A percentile compares a stretch with the other conserved stretches of the same genome.
Conservation (phyloP, 2,329 filamentous ascomycete genomes). For the Trichoderma atroviride region DNA sequence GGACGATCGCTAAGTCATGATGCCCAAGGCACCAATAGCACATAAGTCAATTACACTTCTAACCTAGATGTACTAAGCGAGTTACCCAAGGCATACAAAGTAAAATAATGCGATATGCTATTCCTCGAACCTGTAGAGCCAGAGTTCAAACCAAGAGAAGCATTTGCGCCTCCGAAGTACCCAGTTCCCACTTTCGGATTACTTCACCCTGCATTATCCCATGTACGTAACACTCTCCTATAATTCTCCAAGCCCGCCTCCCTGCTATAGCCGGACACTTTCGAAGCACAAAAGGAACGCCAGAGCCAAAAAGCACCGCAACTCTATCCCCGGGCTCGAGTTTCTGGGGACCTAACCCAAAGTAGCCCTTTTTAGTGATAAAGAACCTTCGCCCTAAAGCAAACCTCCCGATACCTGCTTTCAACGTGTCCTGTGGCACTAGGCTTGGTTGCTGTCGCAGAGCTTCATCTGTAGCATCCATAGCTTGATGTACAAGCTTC, state of each 20-base stretch:
- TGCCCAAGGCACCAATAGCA: too few species aligned
- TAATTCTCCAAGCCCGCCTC: not conserved
- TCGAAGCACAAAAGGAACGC: constrained; percentile 8
- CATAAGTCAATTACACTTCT: too few species aligned
- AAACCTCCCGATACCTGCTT: constrained; percentile 4
- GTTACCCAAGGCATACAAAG: too few species aligned
- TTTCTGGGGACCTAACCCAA: constrained; percentile 6
- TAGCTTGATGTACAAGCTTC: not conserved
- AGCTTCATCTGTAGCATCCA: not conserved
- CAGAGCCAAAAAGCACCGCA: not conserved
- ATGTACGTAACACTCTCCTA: constrained; percentile 10
- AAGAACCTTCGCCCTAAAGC: constrained; percentile 3
- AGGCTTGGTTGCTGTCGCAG: not conserved
- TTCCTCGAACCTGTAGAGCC: not conserved
- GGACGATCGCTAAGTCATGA: too few species aligned
- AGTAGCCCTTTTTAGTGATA: constrained; percentile 10
- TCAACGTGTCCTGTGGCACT: not conserved
- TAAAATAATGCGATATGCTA: not conserved
- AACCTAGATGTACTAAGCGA: not conserved
- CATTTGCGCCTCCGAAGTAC: not conserved
- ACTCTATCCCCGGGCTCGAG: not conserved
- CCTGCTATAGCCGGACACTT: not conserved
- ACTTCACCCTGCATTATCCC: constrained; percentile 16
- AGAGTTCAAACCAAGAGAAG: not conserved
- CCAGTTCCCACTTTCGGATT: constrained; percentile 1